These are phyloP conservation scores for Echinosophora koreensis DNA, from an alignment of 306 rosid genomes.

Conservation along the genomic window DNA sequence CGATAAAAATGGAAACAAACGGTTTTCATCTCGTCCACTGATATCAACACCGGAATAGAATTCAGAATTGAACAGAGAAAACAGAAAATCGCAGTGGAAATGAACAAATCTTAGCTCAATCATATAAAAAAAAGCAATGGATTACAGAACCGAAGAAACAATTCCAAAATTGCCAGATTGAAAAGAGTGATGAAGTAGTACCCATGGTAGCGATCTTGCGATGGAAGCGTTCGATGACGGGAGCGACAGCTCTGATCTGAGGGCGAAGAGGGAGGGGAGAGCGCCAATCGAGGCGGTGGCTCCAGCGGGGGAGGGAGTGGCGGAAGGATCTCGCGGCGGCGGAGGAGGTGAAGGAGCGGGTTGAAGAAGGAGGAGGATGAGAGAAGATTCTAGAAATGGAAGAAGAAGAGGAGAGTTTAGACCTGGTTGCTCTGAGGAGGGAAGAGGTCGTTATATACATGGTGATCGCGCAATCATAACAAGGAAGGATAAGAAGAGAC, in stretches of 20 bases:
- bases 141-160: not conserved
- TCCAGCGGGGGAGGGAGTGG: constrained; percentile 58
- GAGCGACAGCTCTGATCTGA: constrained; percentile 73
- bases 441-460: constrained; percentile 63
- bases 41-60: not conserved
- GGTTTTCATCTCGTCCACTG: not conserved
- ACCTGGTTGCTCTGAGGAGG: constrained; percentile 70
- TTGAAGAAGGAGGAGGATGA: constrained; percentile 14
- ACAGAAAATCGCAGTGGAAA: not conserved
- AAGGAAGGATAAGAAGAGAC: not conserved
- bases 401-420: constrained; percentile 53
- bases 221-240: constrained; percentile 64
- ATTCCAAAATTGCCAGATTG: constrained; percentile 4
- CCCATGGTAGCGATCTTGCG: constrained; percentile 80
- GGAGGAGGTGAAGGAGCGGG: constrained; percentile 52
- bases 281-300: constrained; percentile 68
- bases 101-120: not conserved
- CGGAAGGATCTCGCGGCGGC: constrained; percentile 41
- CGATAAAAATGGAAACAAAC: not conserved
- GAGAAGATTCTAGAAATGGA: constrained; percentile 54
- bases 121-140: not conserved
- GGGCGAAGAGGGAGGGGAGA: constrained; percentile 60
- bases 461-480: constrained; percentile 61
- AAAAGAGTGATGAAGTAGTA: constrained; percentile 14
- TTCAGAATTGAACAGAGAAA: not conserved